phyloP scores from a whole-genome alignment of 2,329 filamentous ascomycete genomes.

The Fusarium pseudonygamai region DNA sequence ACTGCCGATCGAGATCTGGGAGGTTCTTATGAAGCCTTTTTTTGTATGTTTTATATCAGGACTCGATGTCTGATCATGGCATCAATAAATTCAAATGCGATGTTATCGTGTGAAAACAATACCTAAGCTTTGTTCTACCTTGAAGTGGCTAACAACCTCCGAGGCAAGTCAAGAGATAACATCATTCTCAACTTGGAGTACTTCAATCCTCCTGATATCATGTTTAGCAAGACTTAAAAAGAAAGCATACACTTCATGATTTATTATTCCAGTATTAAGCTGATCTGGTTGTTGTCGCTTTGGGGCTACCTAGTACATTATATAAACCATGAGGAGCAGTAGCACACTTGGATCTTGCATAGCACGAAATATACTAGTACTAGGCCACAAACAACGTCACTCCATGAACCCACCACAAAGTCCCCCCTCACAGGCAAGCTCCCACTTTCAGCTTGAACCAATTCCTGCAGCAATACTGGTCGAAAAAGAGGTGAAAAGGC shows the following conservation, averaged over 20 bases:
- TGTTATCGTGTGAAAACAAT: background rate
- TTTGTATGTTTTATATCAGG: conserved; percentile 39
- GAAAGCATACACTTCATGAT: background rate
- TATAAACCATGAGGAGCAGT: background rate
- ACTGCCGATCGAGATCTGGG: conserved; percentile 11
- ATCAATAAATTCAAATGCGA: conserved; percentile 20
- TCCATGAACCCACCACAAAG: background rate
- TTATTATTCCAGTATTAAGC: background rate
- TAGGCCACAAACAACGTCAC: background rate
- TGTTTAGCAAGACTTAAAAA: background rate
- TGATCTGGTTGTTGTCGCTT: background rate
- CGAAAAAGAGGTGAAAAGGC: conserved; percentile 50
- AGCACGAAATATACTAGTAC: background rate
- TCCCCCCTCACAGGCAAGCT: conserved; percentile 55
- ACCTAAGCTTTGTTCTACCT: background rate
- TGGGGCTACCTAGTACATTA: background rate
- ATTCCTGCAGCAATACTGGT: conserved; percentile 56
- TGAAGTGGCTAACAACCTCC: background rate
- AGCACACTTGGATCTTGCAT: background rate
- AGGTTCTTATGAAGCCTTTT: conserved; percentile 22
- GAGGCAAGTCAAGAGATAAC: background rate
- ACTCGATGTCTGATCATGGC: conserved; percentile 20
- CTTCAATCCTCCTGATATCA: background rate
- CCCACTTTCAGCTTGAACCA: conserved; percentile 55
- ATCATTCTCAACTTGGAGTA: background rate